Evolutionary conservation across 208 protist genomes (phyloP), one percentile per base, ranked within the genome.

Genomic region (Willaertia magna): DNA sequence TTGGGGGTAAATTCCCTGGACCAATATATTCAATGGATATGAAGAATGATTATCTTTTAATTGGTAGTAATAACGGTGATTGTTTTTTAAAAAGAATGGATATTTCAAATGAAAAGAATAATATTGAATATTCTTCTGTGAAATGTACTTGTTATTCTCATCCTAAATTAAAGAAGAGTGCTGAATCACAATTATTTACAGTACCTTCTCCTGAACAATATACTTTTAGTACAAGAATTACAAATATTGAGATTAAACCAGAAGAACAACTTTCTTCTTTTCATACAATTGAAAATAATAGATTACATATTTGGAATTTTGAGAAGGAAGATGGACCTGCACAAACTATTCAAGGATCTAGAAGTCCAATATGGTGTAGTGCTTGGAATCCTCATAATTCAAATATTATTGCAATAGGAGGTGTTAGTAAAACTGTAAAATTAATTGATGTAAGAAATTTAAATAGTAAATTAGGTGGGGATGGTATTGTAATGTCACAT

Each of bases 281-380:
- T 40, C 34, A 46, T 9, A 26, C 78, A 43, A 6, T 83, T 40
- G 78, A 83, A 42, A 83, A 83, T 40, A 40, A 83, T 55, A 30
- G 83, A 55, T 42, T 85, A 43, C 83, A 85, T 12, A 43, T 85
- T 85, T 85, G 61, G 61, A 11, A 59, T n/a, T 43, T 79, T 55
- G 83, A 85, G n/a, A 74, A 42, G 22, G 34, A 34, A 11, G 20
- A 61, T 26, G 44, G 4, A 34, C 67, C 61, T 22, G 26, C 42
- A 4, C 42, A 76, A 42, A 85, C 83, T 42, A 42, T 85, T 42
- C 61, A 74, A 42, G 83, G 61, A 40, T 48, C 30, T 26, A 76
- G 49, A 39, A 43, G 12, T 43, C 83, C 83, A 55, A 18, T 79
- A 9, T 55, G 11, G 12, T 59, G 49, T 55, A 44, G n/a, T 42